A percentile compares a stretch with the other conserved stretches of the same genome.
Conservation (phyloP, 768 basidiomycete genomes). For the Suillus weaverae region DNA sequence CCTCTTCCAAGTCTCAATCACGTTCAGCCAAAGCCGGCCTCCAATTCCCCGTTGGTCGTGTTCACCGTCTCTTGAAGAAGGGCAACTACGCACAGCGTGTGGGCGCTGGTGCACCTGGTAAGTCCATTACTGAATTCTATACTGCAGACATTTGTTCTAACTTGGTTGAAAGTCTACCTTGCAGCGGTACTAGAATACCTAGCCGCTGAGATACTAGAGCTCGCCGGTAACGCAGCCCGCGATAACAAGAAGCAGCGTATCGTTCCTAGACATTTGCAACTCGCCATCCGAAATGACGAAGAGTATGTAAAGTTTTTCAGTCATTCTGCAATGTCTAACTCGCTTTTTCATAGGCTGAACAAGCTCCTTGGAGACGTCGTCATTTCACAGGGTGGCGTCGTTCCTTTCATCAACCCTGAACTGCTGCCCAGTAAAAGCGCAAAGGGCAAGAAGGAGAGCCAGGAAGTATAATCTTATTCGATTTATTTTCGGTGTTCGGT, state of each 20-base stretch:
- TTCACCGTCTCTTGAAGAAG: slow-evolving; percentile 57
- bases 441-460: slow-evolving; percentile 53
- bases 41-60: slow-evolving; percentile 59
- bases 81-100: slow-evolving; percentile 60
- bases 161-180: slow-evolving; percentile 46
- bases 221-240: slow-evolving; percentile 57
- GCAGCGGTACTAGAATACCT: slow-evolving; percentile 64
- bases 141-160: neutral
- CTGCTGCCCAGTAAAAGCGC: slow-evolving; percentile 53
- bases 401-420: slow-evolving; percentile 51
- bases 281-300: slow-evolving; percentile 66
- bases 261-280: slow-evolving; percentile 63
- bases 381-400: slow-evolving; percentile 65
- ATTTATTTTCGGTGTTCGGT: slow-evolving; percentile 18
- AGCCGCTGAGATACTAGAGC: slow-evolving; percentile 62
- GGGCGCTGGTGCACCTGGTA: slow-evolving; percentile 53
- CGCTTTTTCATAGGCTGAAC: slow-evolving; percentile 31
- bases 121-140: slow-evolving; percentile 6
- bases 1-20: slow-evolving; percentile 32
- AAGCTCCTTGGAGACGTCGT: slow-evolving; percentile 47
- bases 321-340: neutral
- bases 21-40: slow-evolving; percentile 44
- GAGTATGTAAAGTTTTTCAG: slow-evolving; percentile 32
- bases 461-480: slow-evolving; percentile 39
- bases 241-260: slow-evolving; percentile 64